Base-by-base conservation (phyloP, 441 rosid genomes). In the Jatropha multifida region DNA sequence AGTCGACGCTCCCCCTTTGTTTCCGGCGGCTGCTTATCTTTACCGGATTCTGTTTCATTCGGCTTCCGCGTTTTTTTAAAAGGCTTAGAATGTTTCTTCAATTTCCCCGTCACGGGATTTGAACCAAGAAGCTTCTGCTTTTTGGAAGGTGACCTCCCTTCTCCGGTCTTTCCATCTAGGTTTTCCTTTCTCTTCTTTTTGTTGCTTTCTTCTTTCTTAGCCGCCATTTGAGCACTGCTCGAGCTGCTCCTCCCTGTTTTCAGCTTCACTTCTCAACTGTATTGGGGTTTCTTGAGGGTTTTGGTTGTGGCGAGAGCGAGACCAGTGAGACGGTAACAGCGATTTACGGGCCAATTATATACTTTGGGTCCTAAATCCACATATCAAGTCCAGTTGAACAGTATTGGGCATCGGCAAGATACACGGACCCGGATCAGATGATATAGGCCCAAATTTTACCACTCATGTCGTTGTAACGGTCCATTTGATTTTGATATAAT, bases 1-100 rank as follows among this genome's bases (percentile, higher is more conserved):
- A 87, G 58, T 55, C 98, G 90, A 51, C 83, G 85, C 71, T 92
- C 97, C 68, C 89, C 84, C 81, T 84, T 87, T 2, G 93, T 78
- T 27, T 74, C 46, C 4, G 80, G 83, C 68, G 27, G 79, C 54
- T 67, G 78, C 23, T 77, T 79, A 32, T 74, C 82, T 55, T 78
- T 63, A 44, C 73, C 83, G 27, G 77, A 70, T 13, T 70, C 78
- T 2, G 83, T 20, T 40, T 73, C 76, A 15, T 78, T 62, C 26
- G 11, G 65, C 18, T 32, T 32, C 56, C 68, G 18, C 26, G 63
- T 71, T 40, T 72, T 58, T 56, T 55, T 65, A 48, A n/a, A 58
- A 38, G 49, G 73, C 49, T 81, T 84, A 65, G 49, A 71, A 58
- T 80, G 80, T 14, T 86, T 83, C 58, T 80, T 81, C 37, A 11